Conservation (phyloP, 2,329 filamentous ascomycete species). For the Ophiostoma novo-ulmi region DNA sequence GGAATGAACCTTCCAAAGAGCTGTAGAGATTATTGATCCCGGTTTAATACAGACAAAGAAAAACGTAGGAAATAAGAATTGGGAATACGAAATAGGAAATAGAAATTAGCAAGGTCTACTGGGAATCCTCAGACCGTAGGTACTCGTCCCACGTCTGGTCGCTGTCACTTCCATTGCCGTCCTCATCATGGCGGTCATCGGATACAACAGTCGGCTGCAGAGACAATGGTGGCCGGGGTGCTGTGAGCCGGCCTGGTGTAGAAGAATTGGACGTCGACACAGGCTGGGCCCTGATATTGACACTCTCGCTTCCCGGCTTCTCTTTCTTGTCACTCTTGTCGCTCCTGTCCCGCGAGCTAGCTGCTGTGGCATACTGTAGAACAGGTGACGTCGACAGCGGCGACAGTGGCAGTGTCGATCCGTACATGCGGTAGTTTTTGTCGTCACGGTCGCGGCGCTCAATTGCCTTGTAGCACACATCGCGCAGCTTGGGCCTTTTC, state of each 20-base stretch:
- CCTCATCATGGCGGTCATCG: not conserved
- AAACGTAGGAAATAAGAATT: too few relatives aligned
- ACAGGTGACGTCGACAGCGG: not conserved
- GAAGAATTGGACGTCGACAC: not conserved
- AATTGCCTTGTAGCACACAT: conserved; percentile 9
- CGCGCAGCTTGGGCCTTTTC: not conserved
- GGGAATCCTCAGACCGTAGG: not conserved
- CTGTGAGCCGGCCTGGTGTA: not conserved
- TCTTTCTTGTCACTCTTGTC: not conserved
- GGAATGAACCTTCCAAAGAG: not conserved
- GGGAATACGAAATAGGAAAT: not conserved
- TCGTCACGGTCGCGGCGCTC: conserved; percentile 18
- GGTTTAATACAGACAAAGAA: too few relatives aligned
- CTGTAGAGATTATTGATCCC: not conserved
- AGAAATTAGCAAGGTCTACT: too few relatives aligned
- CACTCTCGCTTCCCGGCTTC: not conserved
- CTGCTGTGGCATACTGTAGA: not conserved
- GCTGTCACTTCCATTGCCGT: conserved; percentile 14
- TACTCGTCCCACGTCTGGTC: conserved; percentile 26
- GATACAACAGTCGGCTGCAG: not conserved
- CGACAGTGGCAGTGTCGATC: not conserved
- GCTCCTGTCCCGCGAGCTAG: not conserved
- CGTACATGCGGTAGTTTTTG: conserved; percentile 13
- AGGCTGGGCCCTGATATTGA: not conserved
- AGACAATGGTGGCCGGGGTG: not conserved